phyloP scores from a whole-genome alignment of 1,284 basidiomycete genomes.

The Papiliotrema nemorosa region DNA sequence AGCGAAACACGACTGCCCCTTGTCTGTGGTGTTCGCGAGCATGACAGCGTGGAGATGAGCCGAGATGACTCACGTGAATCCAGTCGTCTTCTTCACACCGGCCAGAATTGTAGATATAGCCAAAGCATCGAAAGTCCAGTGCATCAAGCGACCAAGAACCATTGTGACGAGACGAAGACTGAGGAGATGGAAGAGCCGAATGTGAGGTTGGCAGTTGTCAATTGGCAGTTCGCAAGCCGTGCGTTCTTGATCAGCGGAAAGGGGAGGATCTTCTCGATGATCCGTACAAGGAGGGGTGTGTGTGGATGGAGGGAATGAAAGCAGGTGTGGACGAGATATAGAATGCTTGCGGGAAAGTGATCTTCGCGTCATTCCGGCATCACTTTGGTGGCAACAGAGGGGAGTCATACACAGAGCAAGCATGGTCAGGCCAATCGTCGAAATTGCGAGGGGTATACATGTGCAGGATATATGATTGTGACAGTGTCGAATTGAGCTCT shows the following conservation, averaged over 20 bases:
- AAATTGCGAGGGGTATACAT: conserved; percentile 1
- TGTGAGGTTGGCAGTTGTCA: too few species aligned
- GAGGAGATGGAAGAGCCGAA: too few species aligned
- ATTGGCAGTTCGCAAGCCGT: too few species aligned
- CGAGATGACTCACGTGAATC: conserved; percentile 67
- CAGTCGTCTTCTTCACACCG: conserved; percentile 84
- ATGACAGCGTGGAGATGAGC: not conserved
- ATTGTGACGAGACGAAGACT: too few species aligned
- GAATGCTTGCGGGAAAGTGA: too few species aligned
- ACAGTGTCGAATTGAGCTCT: too few species aligned
- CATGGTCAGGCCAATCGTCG: too few species aligned
- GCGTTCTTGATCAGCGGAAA: too few species aligned
- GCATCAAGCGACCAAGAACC: conserved; percentile 75
- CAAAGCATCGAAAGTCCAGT: conserved; percentile 80
- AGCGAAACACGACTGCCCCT: not conserved
- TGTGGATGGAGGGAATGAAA: not conserved
- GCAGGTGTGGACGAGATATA: not conserved
- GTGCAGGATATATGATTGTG: conserved; percentile 6
- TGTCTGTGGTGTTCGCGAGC: not conserved
- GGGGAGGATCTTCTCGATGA: too few species aligned
- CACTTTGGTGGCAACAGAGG: too few species aligned
- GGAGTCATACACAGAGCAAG: too few species aligned
- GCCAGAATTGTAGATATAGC: conserved; percentile 85
- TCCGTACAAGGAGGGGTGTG: too few species aligned
- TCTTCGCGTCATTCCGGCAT: not conserved